Percentiles rank a stretch among this genome's conserved stretches.
Conservation (phyloP, 2,329 filamentous ascomycete species). For the Colletotrichum viniferum region DNA sequence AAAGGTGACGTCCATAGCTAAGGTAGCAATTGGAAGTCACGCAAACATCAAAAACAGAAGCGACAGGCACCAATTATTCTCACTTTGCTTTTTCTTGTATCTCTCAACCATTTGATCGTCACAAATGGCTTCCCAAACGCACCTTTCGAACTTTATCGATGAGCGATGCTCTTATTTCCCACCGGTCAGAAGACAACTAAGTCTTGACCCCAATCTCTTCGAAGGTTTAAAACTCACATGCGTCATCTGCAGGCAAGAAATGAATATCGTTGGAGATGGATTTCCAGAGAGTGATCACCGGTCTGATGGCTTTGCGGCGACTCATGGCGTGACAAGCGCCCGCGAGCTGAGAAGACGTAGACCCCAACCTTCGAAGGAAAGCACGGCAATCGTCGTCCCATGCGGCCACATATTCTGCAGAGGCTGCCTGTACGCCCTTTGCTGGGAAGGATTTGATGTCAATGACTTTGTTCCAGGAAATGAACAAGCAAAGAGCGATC, state of each 20-base stretch:
- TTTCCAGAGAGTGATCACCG: not conserved
- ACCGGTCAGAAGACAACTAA: not conserved
- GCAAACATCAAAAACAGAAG: not conserved
- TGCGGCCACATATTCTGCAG: constrained; percentile 7
- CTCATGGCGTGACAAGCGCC: not conserved
- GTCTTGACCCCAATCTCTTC: not conserved
- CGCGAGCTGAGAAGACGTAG: not conserved
- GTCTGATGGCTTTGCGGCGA: not conserved
- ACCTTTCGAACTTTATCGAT: not conserved
- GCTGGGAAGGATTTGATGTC: not conserved
- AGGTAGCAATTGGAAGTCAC: not conserved
- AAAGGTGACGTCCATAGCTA: not conserved
- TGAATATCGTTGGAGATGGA: not conserved
- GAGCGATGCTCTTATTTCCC: not conserved
- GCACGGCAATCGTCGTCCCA: not conserved
- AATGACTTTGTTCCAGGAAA: not conserved
- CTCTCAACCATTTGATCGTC: not conserved
- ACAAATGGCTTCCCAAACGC: not conserved
- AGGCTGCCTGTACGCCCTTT: not conserved
- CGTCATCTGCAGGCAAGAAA: not conserved
- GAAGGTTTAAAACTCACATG: not conserved
- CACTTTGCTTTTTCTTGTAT: not conserved
- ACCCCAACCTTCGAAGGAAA: not conserved
- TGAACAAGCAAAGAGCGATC: not conserved
- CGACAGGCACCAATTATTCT: not conserved